phyloP scores from a whole-genome alignment of 192 early-diverging fungal genomes.

The Podila clonocystis region DNA sequence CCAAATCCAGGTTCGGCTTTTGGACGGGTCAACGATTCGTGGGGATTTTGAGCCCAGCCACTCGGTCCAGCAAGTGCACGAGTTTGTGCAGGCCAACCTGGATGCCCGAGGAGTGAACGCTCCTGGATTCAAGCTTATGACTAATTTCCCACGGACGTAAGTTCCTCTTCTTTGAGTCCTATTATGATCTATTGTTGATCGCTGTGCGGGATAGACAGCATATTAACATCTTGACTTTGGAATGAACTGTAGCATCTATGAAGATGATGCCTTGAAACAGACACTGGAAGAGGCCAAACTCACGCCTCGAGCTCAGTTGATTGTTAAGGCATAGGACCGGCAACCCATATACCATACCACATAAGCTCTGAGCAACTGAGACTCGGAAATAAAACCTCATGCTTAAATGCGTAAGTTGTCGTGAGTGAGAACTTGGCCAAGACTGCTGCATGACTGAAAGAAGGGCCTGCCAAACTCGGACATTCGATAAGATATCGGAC shows the following conservation, averaged over 20 bases:
- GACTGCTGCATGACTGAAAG: too few relatives aligned
- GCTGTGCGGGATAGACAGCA: too few relatives aligned
- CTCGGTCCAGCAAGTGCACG: slow-evolving; percentile 25
- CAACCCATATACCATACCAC: neutral
- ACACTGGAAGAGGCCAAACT: slow-evolving; percentile 39
- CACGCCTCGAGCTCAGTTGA: slow-evolving; percentile 42
- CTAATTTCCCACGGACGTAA: slow-evolving; percentile 36
- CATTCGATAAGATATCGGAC: too few relatives aligned
- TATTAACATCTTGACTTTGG: too few relatives aligned
- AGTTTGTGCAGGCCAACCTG: slow-evolving; percentile 41
- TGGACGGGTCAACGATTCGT: slow-evolving; percentile 34
- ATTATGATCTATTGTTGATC: too few relatives aligned
- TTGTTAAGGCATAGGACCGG: slow-evolving; percentile 16
- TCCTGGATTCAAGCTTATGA: slow-evolving; percentile 33
- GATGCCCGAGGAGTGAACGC: slow-evolving; percentile 16
- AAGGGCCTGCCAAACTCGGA: too few relatives aligned
- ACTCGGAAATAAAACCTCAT: too few relatives aligned
- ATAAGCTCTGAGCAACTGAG: too few relatives aligned
- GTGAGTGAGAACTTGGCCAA: too few relatives aligned
- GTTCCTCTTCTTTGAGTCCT: neutral
- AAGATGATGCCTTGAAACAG: slow-evolving; percentile 14
- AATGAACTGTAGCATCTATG: slow-evolving; percentile 15
- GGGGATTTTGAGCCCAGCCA: slow-evolving; percentile 42
- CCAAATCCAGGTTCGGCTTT: slow-evolving; percentile 39
- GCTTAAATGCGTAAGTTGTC: too few relatives aligned